Percentiles rank a stretch among this genome's conserved stretches.
These are phyloP conservation scores for Phaeosphaeriaceae sp. DNA, from an alignment of 2,329 filamentous ascomycete genomes.

Conservation along the genomic window DNA sequence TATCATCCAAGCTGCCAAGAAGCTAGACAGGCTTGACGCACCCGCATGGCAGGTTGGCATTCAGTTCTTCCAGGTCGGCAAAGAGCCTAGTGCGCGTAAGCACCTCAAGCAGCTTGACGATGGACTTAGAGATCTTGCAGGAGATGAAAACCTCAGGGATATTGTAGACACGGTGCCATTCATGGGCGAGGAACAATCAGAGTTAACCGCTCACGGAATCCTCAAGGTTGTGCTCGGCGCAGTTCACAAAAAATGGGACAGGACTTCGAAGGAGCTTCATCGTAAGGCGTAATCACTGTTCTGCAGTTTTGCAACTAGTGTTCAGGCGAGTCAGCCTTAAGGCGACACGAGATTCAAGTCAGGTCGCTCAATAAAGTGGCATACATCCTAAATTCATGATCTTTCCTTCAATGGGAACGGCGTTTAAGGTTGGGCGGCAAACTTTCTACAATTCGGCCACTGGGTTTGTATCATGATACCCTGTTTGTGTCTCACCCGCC, in stretches of 20 bases:
- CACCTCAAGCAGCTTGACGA: constrained; percentile 80
- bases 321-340: constrained; percentile 1
- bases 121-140: constrained; percentile 61
- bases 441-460: neutral
- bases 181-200: constrained; percentile 58
- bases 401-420: neutral
- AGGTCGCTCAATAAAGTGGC: neutral
- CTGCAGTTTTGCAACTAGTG: neutral
- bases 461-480: constrained; percentile 1
- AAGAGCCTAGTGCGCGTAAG: constrained; percentile 67
- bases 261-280: constrained; percentile 46
- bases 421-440: constrained; percentile 1
- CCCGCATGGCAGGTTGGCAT: constrained; percentile 84
- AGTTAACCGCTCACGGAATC: constrained; percentile 72
- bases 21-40: constrained; percentile 72
- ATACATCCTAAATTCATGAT: neutral
- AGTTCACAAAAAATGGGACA: constrained; percentile 71
- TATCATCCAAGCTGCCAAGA: constrained; percentile 70
- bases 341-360: neutral
- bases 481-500: neutral
- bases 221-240: constrained; percentile 80
- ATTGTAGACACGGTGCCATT: constrained; percentile 93
- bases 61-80: constrained; percentile 95
- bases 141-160: constrained; percentile 69
- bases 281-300: constrained; percentile 5